Conservation (phyloP, 73 alveolate species). For the Durusdinium trenchii region DNA sequence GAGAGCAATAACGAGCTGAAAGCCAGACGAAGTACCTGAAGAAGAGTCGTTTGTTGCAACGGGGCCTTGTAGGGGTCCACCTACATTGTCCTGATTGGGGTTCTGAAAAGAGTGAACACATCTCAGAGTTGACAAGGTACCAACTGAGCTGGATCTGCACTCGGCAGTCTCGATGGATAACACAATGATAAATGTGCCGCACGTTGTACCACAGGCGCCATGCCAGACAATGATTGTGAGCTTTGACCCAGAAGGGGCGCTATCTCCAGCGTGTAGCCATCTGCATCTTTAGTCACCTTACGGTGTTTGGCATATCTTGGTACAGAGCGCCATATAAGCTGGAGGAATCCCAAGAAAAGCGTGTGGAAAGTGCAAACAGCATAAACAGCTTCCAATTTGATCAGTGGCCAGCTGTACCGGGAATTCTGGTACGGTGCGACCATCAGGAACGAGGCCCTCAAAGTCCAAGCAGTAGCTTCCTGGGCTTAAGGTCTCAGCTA, state of each 20-base stretch:
- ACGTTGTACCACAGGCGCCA: constrained; percentile 74
- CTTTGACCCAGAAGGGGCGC: constrained; percentile 42
- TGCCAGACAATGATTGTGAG: background rate
- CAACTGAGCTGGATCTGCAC: background rate
- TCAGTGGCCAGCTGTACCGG: background rate
- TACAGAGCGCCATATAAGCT: background rate
- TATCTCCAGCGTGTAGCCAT: background rate
- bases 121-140: background rate
- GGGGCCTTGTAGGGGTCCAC: no score
- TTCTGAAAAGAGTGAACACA: no score
- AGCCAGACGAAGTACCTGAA: background rate
- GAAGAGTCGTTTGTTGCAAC: no score
- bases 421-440: constrained; percentile 56
- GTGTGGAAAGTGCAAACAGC: background rate
- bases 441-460: constrained; percentile 28
- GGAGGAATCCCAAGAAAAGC: background rate
- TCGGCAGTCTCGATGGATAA: constrained; percentile 29
- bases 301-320: background rate
- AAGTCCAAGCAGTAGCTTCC: constrained; percentile 26
- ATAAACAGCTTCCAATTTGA: background rate
- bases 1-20: constrained; percentile 14
- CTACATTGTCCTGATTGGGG: no score
- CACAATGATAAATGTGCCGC: constrained; percentile 45
- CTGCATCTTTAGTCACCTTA: background rate
- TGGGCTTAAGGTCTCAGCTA: background rate